Conservation (phyloP, 2,329 filamentous ascomycete genomes). For the Colletotrichum gloeosporioides region DNA sequence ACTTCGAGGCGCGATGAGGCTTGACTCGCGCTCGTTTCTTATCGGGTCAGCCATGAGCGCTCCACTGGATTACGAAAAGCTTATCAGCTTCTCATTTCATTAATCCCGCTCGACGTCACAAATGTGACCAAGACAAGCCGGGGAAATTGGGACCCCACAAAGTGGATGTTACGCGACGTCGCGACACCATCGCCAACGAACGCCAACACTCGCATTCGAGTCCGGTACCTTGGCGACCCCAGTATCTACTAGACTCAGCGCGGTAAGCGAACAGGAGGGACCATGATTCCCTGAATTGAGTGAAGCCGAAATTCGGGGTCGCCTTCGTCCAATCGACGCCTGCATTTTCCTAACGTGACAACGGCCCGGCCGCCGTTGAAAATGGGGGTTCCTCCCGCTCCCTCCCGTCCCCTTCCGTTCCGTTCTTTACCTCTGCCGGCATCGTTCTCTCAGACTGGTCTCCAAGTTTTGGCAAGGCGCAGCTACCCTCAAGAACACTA, state of each 20-base stretch:
- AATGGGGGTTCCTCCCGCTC: background rate
- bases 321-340: background rate
- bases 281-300: background rate
- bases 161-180: constrained; percentile 21
- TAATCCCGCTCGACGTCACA: constrained; percentile 10
- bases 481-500: background rate
- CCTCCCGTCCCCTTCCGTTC: background rate
- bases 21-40: background rate
- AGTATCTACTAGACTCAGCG: background rate
- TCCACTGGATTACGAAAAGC: background rate
- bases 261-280: constrained; percentile 11
- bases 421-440: background rate
- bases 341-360: constrained; percentile 5
- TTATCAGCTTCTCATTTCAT: constrained; percentile 3
- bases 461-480: background rate
- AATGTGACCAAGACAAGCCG: background rate
- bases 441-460: background rate
- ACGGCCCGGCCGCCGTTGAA: background rate
- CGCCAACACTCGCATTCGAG: background rate
- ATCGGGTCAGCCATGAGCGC: background rate
- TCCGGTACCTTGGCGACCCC: background rate
- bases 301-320: background rate
- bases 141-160: constrained; percentile 17
- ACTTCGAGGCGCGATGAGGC: background rate
- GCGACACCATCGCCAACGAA: constrained; percentile 1